Conservation (phyloP, 2,329 filamentous ascomycete genomes). For the Fusarium concolor region DNA sequence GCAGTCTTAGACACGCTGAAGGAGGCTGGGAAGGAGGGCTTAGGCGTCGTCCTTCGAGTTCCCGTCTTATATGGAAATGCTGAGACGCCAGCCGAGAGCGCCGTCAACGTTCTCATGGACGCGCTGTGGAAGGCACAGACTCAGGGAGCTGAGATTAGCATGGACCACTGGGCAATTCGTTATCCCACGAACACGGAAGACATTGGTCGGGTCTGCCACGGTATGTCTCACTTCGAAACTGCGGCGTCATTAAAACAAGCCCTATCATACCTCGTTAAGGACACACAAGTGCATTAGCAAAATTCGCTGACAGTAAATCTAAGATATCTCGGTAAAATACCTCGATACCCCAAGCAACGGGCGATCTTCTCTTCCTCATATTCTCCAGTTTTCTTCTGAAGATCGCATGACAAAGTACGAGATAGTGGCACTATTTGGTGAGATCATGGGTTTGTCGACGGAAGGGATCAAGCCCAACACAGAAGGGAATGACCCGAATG, state of each 20-base stretch:
- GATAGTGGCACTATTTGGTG: constrained; percentile 81
- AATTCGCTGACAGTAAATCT: background rate
- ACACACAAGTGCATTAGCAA: background rate
- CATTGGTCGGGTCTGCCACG: constrained; percentile 79
- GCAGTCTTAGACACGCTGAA: constrained; percentile 74
- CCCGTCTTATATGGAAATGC: constrained; percentile 87
- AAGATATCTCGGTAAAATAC: constrained; percentile 79
- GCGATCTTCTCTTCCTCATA: constrained; percentile 68
- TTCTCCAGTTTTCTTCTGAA: constrained; percentile 89
- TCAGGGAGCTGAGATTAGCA: constrained; percentile 70
- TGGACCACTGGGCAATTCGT: constrained; percentile 87
- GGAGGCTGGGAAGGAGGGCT: constrained; percentile 60
- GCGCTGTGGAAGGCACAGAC: constrained; percentile 79
- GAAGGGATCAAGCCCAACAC: constrained; percentile 76
- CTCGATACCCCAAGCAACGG: constrained; percentile 60
- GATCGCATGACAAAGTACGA: constrained; percentile 90
- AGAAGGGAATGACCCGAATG: constrained; percentile 77
- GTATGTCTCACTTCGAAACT: constrained; percentile 55
- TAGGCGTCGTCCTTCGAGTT: constrained; percentile 79
- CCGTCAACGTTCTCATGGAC: constrained; percentile 85
- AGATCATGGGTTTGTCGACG: constrained; percentile 80
- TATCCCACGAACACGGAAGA: constrained; percentile 93
- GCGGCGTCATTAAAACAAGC: background rate
- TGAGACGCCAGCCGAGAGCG: constrained; percentile 78
- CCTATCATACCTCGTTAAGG: background rate